Conservation (phyloP, 2,329 filamentous ascomycete species). For the Phoma sp. region DNA sequence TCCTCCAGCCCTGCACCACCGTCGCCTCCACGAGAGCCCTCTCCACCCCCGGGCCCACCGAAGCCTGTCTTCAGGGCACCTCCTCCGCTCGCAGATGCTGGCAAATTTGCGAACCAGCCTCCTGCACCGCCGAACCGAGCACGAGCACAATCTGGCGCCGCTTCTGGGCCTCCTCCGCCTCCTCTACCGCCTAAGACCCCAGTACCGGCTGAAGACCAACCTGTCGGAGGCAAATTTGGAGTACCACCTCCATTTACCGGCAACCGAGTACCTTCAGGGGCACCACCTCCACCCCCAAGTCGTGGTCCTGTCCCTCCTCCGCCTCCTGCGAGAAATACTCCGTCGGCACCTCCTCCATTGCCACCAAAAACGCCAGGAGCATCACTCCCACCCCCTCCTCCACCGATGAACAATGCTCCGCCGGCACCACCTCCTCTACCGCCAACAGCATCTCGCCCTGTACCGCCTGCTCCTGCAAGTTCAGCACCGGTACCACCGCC, state of each 20-base stretch:
- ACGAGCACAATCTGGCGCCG: constrained; percentile 58
- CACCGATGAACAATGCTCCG: constrained; percentile 40
- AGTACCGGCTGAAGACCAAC: constrained; percentile 68
- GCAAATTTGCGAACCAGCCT: constrained; percentile 73
- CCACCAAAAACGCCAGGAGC: constrained; percentile 50
- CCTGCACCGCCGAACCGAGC: constrained; percentile 56
- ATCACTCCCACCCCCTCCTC: constrained; percentile 68
- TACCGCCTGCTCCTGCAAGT: constrained; percentile 31
- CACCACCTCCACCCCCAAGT: constrained; percentile 78
- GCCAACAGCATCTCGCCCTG: constrained; percentile 34
- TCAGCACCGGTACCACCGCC: constrained; percentile 37
- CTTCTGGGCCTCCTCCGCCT: constrained; percentile 68
- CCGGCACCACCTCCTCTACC: constrained; percentile 43
- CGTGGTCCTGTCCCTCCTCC: constrained; percentile 71
- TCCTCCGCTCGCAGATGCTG: constrained; percentile 87
- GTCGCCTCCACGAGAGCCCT: constrained; percentile 73
- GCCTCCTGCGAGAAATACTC: constrained; percentile 54
- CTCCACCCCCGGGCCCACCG: constrained; percentile 67
- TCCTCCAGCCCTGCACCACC: constrained; percentile 66
- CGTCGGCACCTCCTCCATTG: constrained; percentile 48
- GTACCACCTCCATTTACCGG: constrained; percentile 83
- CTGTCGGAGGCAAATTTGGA: constrained; percentile 67
- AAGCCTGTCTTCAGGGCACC: constrained; percentile 81
- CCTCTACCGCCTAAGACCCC: constrained; percentile 64
- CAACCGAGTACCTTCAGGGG: constrained; percentile 64